Evolutionary conservation across 345 rosid genomes (phyloP).

Genomic region (Orychophragmus violaceus): DNA sequence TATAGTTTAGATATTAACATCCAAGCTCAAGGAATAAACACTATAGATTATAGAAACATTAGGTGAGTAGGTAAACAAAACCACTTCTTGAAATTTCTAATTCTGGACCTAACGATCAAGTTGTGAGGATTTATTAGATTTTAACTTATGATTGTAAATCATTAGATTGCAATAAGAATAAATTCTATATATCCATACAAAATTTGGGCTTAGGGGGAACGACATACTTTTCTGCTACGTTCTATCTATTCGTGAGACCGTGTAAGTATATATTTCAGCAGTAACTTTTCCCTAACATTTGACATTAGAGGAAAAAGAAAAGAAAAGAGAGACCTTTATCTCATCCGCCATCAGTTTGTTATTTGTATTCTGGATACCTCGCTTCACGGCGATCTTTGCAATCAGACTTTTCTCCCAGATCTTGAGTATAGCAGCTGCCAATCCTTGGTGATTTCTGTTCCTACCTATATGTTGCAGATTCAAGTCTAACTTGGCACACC

Average conservation of each 20-base stretch:
- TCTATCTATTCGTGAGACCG: not conserved
- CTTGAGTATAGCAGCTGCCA: conserved; percentile 77
- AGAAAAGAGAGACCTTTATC: conserved; percentile 56
- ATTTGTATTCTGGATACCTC: conserved; percentile 95
- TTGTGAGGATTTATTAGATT: not conserved
- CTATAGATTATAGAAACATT: not conserved
- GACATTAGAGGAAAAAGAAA: not conserved
- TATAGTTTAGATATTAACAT: not conserved
- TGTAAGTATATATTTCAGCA: not conserved
- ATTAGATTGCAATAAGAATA: not conserved
- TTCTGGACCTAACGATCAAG: not conserved
- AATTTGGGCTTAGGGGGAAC: not conserved
- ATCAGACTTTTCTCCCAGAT: conserved; percentile 91
- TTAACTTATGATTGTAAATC: not conserved
- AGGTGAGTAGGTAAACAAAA: not conserved
- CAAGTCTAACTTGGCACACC: not conserved
- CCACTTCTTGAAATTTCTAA: not conserved
- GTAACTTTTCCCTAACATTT: not conserved
- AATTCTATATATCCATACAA: not conserved
- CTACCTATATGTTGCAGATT: conserved; percentile 52
- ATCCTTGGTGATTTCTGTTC: conserved; percentile 93
- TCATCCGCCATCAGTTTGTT: conserved; percentile 95
- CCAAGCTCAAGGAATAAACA: not conserved
- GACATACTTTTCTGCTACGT: not conserved
- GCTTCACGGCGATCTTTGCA: conserved; percentile 85